Evolutionary conservation across 176 grass and related monocot genomes (phyloP).

Genomic region (Ensete glaucum): DNA sequence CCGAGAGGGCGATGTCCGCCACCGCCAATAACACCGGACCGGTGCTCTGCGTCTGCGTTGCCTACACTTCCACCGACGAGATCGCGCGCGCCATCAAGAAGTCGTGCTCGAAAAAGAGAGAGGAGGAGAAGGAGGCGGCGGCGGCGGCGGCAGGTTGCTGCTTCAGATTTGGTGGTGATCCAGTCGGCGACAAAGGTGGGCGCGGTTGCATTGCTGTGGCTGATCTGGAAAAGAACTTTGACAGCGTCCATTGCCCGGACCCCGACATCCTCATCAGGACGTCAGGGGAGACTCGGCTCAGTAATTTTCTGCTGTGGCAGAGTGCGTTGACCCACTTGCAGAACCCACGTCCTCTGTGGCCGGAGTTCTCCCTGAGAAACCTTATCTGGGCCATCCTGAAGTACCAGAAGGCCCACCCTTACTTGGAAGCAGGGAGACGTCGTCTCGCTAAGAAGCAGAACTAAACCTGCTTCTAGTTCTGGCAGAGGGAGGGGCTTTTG

Average conservation of each 20-base stretch:
- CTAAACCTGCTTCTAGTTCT: neutral
- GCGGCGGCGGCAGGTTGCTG: neutral
- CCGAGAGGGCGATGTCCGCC: constrained; percentile 43
- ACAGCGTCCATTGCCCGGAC: constrained; percentile 41
- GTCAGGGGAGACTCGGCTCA: constrained; percentile 65
- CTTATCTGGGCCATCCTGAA: constrained; percentile 54
- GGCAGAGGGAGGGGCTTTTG: too few relatives aligned
- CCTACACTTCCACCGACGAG: constrained; percentile 70
- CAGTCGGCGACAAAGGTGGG: neutral
- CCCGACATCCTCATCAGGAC: constrained; percentile 73
- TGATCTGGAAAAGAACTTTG: constrained; percentile 58
- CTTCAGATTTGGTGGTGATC: neutral
- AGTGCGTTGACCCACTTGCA: constrained; percentile 55
- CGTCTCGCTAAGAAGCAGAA: constrained; percentile 24
- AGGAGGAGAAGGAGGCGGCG: neutral
- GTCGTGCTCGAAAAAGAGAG: constrained; percentile 33
- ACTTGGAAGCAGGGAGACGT: constrained; percentile 39
- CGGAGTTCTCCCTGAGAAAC: constrained; percentile 51
- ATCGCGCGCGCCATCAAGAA: constrained; percentile 47
- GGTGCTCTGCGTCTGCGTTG: constrained; percentile 63
- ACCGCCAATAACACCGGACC: constrained; percentile 56
- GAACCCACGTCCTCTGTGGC: constrained; percentile 55
- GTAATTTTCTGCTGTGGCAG: constrained; percentile 92
- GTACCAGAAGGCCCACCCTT: constrained; percentile 48
- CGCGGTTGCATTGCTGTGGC: constrained; percentile 22